Base-by-base conservation (phyloP, 176 grass and related monocot genomes). In the Themeda triandra region DNA sequence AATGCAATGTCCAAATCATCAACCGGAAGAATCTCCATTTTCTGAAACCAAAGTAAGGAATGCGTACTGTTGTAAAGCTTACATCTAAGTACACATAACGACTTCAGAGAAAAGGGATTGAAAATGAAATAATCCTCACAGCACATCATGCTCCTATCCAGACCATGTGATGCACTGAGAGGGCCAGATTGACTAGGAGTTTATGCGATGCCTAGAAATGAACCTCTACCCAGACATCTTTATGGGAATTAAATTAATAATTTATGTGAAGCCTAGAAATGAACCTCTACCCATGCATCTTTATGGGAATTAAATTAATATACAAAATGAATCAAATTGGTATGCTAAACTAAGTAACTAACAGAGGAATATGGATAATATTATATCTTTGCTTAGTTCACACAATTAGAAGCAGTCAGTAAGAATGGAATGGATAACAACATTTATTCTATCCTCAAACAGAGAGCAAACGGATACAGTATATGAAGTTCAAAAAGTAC, bases 11-110 rank as follows among this genome's bases (percentile, higher is more conserved):
- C 96, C 89, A 95, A 90, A 90, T 95, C 96, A 51, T 95, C 91
- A 70, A 98, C 96, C 12, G 93, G 91, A 82, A 98, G 92, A 85
- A 98, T 90, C 91, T 98, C 96, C 96, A 98, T 98, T 93, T 98
- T 95, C 93, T 98, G 87, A 33, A 86, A 86, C 70, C 36, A 24
- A 71, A 73, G 48, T 36, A 86, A 54, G 44, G 46, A 75, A 58
- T 41, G 58, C 33, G 10, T 71, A 15, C 4, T n/a, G 10, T 56
- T 51, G 12, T 67, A 49, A 81, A 80, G 8, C n/a, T 75, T 75
- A 42, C 28, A 74, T 29, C 54, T 53, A 51, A 39, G 28, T 54
- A 39, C 24, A 63, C 11, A 19, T 40, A 51, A 17, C 21, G 4
- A 66, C 32, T 64, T 48, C 48, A 30, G 33, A 73, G 77, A 71